Evolutionary conservation across 768 basidiomycete genomes (phyloP).

Genomic region (Xanthoconium stramineum): DNA sequence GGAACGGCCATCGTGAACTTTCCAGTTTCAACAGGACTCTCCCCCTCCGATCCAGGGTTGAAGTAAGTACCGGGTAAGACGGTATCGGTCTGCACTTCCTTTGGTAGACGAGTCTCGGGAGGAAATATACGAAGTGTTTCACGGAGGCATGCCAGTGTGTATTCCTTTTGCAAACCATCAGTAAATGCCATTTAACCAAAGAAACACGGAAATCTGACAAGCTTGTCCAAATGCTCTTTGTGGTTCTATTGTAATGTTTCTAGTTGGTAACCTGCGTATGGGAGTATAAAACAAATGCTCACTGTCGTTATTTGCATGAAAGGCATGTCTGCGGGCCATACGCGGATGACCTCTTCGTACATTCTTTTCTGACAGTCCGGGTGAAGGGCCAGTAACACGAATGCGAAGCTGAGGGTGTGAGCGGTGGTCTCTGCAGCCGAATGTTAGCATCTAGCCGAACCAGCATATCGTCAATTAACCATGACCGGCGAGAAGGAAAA

Average conservation of each 20-base stretch:
- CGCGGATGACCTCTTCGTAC: conserved; percentile 35
- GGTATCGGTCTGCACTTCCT: conserved; percentile 34
- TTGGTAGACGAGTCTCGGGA: conserved; percentile 34
- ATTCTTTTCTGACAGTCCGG: conserved; percentile 48
- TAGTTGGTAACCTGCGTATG: background rate
- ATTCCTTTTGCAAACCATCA: conserved; percentile 33
- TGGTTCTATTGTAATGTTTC: conserved; percentile 31
- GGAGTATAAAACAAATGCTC: conserved; percentile 1
- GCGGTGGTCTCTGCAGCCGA: conserved; percentile 44
- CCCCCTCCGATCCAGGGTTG: conserved; percentile 20
- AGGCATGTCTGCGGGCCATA: conserved; percentile 41
- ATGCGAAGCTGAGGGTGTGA: conserved; percentile 41
- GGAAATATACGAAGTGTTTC: conserved; percentile 47
- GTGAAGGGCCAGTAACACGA: conserved; percentile 46
- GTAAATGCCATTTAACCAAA: background rate
- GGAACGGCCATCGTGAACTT: conserved; percentile 36
- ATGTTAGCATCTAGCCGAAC: conserved; percentile 1
- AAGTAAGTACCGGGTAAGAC: conserved; percentile 36
- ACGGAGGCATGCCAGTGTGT: conserved; percentile 40
- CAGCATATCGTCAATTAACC: conserved; percentile 26
- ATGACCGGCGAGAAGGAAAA: conserved; percentile 49
- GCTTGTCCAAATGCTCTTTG: conserved; percentile 35
- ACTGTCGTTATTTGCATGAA: conserved; percentile 28
- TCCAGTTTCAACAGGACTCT: conserved; percentile 20
- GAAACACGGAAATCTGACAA: conserved; percentile 27